Evolutionary conservation across 306 rosid genomes (phyloP).

Genomic region (Cajanus cajan): DNA sequence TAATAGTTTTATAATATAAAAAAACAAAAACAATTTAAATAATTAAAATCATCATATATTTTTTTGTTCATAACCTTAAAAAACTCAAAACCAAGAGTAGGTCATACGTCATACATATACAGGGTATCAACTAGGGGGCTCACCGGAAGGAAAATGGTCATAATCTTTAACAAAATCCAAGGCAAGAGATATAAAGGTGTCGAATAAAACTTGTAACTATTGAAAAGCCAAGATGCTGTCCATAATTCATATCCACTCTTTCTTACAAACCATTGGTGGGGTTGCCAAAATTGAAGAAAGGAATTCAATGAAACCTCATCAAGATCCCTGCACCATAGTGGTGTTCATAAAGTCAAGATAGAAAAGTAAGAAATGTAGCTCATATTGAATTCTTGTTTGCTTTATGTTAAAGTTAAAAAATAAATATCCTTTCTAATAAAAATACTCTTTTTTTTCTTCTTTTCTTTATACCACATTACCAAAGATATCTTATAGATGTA

Average conservation of each 20-base stretch:
- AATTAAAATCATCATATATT: too few species aligned
- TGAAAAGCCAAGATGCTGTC: neutral
- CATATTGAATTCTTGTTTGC: neutral
- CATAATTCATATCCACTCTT: neutral
- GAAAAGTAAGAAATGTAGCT: neutral
- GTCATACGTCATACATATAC: neutral
- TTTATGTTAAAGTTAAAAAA: neutral
- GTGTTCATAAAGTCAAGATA: neutral
- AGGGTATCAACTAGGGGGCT: neutral
- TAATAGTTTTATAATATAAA: too few species aligned
- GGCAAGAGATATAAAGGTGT: neutral
- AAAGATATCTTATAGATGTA: too few species aligned
- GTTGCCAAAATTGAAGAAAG: neutral
- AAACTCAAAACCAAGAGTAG: too few species aligned
- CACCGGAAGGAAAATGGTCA: neutral
- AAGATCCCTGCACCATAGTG: neutral
- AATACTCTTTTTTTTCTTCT: too few species aligned
- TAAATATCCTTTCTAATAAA: too few species aligned
- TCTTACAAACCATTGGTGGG: neutral
- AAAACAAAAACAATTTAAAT: too few species aligned
- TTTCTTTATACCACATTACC: too few species aligned
- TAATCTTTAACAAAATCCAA: neutral
- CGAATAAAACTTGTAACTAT: neutral
- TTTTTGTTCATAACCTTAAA: too few species aligned
- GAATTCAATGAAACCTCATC: neutral